Evolutionary conservation across 768 basidiomycete genomes (phyloP), one percentile per base, ranked within the genome.

Genomic region (Paxillus rubicundulus): DNA sequence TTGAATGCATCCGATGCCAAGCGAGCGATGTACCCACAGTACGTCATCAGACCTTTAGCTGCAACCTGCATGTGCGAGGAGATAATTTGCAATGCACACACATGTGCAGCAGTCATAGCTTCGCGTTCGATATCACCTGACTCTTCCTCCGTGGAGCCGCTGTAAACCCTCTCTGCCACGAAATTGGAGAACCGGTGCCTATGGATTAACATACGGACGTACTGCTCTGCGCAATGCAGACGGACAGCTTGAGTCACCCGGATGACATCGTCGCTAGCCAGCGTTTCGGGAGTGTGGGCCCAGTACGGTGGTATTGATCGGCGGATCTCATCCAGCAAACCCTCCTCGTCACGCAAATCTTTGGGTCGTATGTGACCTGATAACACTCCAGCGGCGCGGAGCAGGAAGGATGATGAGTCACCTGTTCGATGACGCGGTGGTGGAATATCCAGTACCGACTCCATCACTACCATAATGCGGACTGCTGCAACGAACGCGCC

Each of bases 31-130:
- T 34, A 79, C 91, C 72, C 61, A 93, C 91, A 96, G 62, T 94
- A 97, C 5, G 93, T 95, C 92, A 97, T 95, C 61, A 95, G 60
- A 54, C 92, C 84, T 74, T 88, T 87, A 72, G 86, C 84, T 20
- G 92, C 92, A 51, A 94, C 83, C 56, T 91, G 84, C 56, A 92
- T 74, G 68, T 95, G 87, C 32, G 90, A 83, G 34, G 85, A 79
- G 52, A 95, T 82, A 55, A 96, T 88, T 61, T 88, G 82, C 57
- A 95, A 61, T 16, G 92, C 92, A 51, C 86, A 86, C 40, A 80
- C 74, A 61, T 92, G 87, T 5, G 89, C 87, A 32, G 83, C 77
- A 5, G 80, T 73, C 78, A 94, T 85, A 5, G 90, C 90, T 52
- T 89, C 87, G 48, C 78, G 77, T 69, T 97, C 93, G 20, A 78